These are phyloP conservation scores for Russula dissimulans DNA, from an alignment of 768 basidiomycete species.

Conservation along the genomic window DNA sequence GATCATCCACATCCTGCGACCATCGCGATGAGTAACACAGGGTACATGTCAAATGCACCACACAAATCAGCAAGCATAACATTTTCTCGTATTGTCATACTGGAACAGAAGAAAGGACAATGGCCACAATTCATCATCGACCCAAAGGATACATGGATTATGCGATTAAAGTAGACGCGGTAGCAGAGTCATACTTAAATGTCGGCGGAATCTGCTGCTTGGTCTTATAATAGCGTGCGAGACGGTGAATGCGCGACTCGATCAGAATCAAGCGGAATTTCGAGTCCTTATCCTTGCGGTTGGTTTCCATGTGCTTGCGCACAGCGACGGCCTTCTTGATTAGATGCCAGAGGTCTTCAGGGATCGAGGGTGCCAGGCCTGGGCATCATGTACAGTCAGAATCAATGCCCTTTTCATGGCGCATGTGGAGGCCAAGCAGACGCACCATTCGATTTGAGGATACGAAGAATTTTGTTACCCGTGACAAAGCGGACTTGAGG, in stretches of 20 bases:
- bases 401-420: background rate
- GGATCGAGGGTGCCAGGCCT: slow-evolving; percentile 96
- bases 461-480: slow-evolving; percentile 98
- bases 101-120: slow-evolving; percentile 1
- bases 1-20: too few relatives aligned
- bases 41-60: background rate
- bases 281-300: slow-evolving; percentile 99
- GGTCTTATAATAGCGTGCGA: slow-evolving; percentile 97
- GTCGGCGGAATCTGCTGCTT: slow-evolving; percentile 96
- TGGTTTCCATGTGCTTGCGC: slow-evolving; percentile 95
- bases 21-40: too few relatives aligned
- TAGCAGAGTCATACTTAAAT: slow-evolving; percentile 97
- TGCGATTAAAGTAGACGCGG: slow-evolving; percentile 86
- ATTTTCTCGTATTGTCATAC: slow-evolving; percentile 14
- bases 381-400: slow-evolving; percentile 23
- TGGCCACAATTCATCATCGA: too few relatives aligned
- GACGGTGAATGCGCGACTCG: slow-evolving; percentile 97
- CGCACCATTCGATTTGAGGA: slow-evolving; percentile 90
- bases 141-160: slow-evolving; percentile 28
- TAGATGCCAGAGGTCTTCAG: slow-evolving; percentile 98
- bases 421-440: slow-evolving; percentile 12
- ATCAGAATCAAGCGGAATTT: slow-evolving; percentile 95
- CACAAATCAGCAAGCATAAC: background rate
- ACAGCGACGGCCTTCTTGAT: slow-evolving; percentile 99
- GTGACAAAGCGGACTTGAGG: slow-evolving; percentile 98